Evolutionary conservation across 2,329 filamentous ascomycete species (phyloP), one percentile per base, ranked within the genome.

Genomic region (Rhynchosporium graminicola): DNA sequence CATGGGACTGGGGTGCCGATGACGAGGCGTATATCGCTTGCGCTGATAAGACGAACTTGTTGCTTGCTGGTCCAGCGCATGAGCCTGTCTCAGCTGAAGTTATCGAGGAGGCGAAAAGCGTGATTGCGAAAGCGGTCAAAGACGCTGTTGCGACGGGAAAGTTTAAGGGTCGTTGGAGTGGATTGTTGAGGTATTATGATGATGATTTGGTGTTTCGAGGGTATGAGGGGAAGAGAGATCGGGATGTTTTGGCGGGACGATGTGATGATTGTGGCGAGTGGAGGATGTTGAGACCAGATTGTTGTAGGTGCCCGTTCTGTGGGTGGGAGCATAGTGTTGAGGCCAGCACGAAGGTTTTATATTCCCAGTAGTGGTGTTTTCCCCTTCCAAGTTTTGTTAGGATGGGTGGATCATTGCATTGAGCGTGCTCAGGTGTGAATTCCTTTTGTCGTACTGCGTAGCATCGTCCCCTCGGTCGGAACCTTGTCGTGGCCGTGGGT

Each of bases 1-100:
- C 45, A 3, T 70, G 67, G 67, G 65, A 68, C 20, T 70, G 66
- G 64, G 67, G 68, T 3, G 63, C 62, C 1, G 60, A 65, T 3
- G 43, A 62, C 15, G 47, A 45, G n/a, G 59, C 63, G n/a, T 70
- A 64, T n/a, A 64, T 66, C 20, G 7, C 4, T 10, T 67, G 67
- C 10, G 60, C 57, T 38, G 60, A 54, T n/a, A 31, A 61, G 8
- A 60, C 46, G 12, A 67, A 67, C n/a, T 0, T 45, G 10, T 40
- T 67, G 4, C 61, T 70, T 4, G 51, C 38, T 9, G 63, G 63
- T 26, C 40, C 60, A 28, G 59, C 63, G 2, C 31, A 13, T 36
- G 33, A 42, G n/a, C 31, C 58, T 2, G 26, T 58, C 20, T 58
- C 60, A 0, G 15, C 15, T 3, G 13, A 55, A 10, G n/a, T 20